phyloP scores from a whole-genome alignment of 2,329 filamentous ascomycete genomes.

The Neofusicoccum cordaticola region DNA sequence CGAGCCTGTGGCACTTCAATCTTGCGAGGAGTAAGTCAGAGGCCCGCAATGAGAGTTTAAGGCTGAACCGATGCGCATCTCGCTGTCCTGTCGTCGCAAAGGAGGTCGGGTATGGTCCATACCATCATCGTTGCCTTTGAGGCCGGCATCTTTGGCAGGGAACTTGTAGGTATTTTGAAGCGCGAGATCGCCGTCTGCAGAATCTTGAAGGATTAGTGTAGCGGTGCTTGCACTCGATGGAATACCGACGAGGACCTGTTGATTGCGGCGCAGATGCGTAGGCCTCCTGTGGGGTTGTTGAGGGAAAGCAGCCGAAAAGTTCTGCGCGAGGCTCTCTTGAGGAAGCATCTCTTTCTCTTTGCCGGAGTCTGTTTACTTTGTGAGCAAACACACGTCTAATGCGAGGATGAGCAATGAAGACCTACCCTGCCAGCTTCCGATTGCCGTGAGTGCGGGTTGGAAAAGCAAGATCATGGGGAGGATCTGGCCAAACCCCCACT shows the following conservation, averaged over 20 bases:
- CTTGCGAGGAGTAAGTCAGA: no score
- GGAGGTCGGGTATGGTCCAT: no score
- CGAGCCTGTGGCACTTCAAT: no score
- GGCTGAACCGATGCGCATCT: background rate
- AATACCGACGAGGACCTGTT: background rate
- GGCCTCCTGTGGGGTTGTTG: background rate
- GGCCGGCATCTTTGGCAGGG: no score
- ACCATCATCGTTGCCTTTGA: background rate
- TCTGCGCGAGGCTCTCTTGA: background rate
- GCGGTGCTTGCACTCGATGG: background rate
- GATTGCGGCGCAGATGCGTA: background rate
- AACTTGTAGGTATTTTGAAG: background rate
- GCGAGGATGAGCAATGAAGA: background rate
- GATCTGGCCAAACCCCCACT: constrained; percentile 4
- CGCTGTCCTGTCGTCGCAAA: background rate
- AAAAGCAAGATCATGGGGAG: constrained; percentile 1
- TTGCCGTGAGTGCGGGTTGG: background rate
- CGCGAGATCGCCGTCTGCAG: background rate
- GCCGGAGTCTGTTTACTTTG: background rate
- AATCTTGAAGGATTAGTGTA: background rate
- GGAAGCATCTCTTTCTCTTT: background rate
- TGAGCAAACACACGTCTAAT: background rate
- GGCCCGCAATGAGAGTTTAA: no score
- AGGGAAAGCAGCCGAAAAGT: background rate
- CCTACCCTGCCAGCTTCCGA: background rate